phyloP scores from a whole-genome alignment of 768 basidiomycete genomes.

The Leccinum arenicola region DNA sequence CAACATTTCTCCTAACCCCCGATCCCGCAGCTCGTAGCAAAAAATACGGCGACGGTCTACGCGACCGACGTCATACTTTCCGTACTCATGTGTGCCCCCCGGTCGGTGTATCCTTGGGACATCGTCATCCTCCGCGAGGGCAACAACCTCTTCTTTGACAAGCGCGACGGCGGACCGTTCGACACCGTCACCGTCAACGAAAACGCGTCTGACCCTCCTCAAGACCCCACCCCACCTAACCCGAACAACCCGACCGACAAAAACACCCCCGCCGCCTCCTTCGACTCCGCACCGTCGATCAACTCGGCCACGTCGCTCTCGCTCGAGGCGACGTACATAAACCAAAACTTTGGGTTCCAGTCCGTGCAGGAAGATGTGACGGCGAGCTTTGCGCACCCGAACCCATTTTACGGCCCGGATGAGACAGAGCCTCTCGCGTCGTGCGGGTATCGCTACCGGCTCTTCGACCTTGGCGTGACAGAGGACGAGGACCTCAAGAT shows the following conservation, averaged over 20 bases:
- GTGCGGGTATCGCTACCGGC: conserved; percentile 93
- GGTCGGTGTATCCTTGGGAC: conserved; percentile 98
- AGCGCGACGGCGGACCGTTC: conserved; percentile 95
- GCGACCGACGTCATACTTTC: conserved; percentile 94
- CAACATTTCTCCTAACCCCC: neutral
- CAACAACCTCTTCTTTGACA: conserved; percentile 93
- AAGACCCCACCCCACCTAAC: conserved; percentile 76
- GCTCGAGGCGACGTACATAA: conserved; percentile 97
- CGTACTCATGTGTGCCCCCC: conserved; percentile 92
- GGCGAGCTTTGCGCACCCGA: conserved; percentile 78
- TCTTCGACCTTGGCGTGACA: conserved; percentile 87
- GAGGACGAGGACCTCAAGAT: conserved; percentile 91
- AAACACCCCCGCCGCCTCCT: conserved; percentile 32
- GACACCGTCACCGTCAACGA: conserved; percentile 99
- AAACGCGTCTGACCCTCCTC: conserved; percentile 93
- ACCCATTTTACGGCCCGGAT: conserved; percentile 93
- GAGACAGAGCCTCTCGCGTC: conserved; percentile 95
- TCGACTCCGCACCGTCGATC: conserved; percentile 72
- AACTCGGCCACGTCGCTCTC: conserved; percentile 93
- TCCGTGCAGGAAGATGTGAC: conserved; percentile 75
- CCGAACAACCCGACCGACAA: conserved; percentile 77
- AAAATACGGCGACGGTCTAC: conserved; percentile 82
- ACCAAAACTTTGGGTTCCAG: conserved; percentile 98
- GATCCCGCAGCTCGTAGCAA: conserved; percentile 62
- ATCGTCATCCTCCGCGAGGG: conserved; percentile 94